Percentiles rank a stretch among this genome's conserved stretches.
Evolutionary conservation across 139 green algal genomes (phyloP).

Genomic region (Edaphochlamys debaryana): DNA sequence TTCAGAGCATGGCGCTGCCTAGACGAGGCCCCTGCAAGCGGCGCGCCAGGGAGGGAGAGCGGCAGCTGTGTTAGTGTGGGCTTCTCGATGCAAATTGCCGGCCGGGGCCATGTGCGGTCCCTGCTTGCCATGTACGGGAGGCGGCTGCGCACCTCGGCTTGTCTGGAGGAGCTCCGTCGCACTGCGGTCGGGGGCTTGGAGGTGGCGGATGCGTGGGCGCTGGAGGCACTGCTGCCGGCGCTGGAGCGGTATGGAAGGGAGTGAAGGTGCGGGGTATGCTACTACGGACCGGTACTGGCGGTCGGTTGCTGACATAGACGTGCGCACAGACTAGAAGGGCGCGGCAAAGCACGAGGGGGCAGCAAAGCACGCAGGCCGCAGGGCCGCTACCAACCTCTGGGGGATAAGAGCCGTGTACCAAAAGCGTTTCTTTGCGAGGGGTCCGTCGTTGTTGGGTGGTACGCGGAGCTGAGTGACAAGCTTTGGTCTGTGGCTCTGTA

Average conservation of each 20-base stretch:
- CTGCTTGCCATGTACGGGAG: conserved; percentile 53
- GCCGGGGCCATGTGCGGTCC: conserved; percentile 34
- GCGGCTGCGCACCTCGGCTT: conserved; percentile 47
- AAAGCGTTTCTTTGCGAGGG: too few species aligned
- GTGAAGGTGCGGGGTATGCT: too few species aligned
- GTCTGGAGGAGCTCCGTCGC: conserved; percentile 49
- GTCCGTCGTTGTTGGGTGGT: too few species aligned
- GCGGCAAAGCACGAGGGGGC: too few species aligned
- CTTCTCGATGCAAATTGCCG: not conserved
- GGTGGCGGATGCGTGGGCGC: conserved; percentile 59
- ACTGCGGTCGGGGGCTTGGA: conserved; percentile 51
- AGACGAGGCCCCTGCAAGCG: not conserved
- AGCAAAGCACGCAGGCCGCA: too few species aligned
- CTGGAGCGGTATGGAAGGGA: conserved; percentile 33
- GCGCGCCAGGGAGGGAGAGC: not conserved
- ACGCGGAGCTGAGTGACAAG: too few species aligned
- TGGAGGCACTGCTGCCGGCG: conserved; percentile 63
- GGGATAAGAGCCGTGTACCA: too few species aligned
- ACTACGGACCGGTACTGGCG: too few species aligned
- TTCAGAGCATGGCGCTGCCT: not conserved
- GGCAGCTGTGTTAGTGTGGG: not conserved
- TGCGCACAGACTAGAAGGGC: too few species aligned
- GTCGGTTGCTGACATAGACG: too few species aligned
- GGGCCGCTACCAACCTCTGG: too few species aligned
- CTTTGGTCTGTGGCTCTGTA: too few species aligned